Conservation (phyloP, 257 asterid species). For the Solanum sejunctum region DNA sequence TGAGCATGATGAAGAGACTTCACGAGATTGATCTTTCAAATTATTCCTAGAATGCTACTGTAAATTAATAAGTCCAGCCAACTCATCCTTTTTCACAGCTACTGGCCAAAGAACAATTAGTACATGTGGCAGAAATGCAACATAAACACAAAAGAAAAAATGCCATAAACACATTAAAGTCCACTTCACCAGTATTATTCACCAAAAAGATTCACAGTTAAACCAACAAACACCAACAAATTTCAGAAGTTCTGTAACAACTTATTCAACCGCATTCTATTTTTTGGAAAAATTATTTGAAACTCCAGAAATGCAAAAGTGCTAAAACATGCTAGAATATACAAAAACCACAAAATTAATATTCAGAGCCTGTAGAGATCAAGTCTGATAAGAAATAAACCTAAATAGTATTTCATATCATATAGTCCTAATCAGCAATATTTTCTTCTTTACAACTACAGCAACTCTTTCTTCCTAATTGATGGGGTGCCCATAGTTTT, state of each 20-base stretch:
- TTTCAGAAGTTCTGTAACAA: neutral
- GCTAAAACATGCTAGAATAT: neutral
- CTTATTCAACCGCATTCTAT: neutral
- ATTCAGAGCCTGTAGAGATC: neutral
- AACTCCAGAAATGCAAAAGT: neutral
- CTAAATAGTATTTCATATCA: neutral
- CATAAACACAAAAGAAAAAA: neutral
- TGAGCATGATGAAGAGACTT: neutral
- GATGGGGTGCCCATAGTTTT: neutral
- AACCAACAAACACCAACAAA: neutral
- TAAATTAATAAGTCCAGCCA: neutral
- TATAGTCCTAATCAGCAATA: neutral
- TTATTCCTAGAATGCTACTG: neutral
- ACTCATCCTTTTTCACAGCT: neutral
- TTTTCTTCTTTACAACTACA: neutral
- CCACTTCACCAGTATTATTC: neutral
- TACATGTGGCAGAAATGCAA: neutral
- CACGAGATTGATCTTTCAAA: neutral
- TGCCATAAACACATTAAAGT: neutral
- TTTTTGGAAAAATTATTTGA: neutral
- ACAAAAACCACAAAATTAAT: neutral
- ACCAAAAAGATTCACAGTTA: neutral
- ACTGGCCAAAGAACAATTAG: neutral
- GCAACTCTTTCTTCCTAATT: neutral
- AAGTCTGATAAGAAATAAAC: neutral